Base-by-base conservation (phyloP, 1,139 yeast species). In the Candida sp. region DNA sequence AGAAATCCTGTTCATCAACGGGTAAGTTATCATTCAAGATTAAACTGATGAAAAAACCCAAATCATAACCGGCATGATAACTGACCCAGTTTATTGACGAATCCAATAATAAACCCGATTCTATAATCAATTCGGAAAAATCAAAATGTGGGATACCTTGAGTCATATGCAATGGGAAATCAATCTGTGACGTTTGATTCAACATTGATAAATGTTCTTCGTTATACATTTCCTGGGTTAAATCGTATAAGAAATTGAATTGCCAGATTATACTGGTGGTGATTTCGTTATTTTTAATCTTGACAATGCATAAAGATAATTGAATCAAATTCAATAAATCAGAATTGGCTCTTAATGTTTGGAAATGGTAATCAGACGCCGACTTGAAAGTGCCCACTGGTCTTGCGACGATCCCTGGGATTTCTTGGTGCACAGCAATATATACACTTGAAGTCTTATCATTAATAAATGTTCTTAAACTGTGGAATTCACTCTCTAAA, bases 361-460 rank as follows among this genome's bases (percentile, higher is more conserved):
- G 99, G 61, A 93, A 93, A 64, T 93, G 98, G 64, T 90, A 93
- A 62, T 93, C 99, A 25, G 88, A 79, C 11, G 95, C 87, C 7
- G 95, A 82, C 56, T 89, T 83, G 66, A 93, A 93, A 8, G 90
- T 82, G n/a, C 99, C 99, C 49, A 93, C 88, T 9, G 99, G 99
- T 53, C 99, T 79, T 1, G 97, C 97, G 22, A 93, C 87, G 30
- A 95, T 88, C 0, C 99, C 99, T 0, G 97, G 97, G 59, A 93
- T 90, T 63, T 93, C 97, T 46, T 95, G 91, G 55, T 91, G 86
- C 42, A 84, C 84, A 2, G 96, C 82, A 21, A 90, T 79, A 56
- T 79, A 79, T 23, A 72, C 58, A 32, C 59, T 55, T 43, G 85
- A 81, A 56, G 84, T 86, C 48, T 81, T 79, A 47, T 81, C 85